Evolutionary conservation across 2,329 filamentous ascomycete species (phyloP), one percentile per base, ranked within the genome.

Genomic region (Sporothrix phasma): DNA sequence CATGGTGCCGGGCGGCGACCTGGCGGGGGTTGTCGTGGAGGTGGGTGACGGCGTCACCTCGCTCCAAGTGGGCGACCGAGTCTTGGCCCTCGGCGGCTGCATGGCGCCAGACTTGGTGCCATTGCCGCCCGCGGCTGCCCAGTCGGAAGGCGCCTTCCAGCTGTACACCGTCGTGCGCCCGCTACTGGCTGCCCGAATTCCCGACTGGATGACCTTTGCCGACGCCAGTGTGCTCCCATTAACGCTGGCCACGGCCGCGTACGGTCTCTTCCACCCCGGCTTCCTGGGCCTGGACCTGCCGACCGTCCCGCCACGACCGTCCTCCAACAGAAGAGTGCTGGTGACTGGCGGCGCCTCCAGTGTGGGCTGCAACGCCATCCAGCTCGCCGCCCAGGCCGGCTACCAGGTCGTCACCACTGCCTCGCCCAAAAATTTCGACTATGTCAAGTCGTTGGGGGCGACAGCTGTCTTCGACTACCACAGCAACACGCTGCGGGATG

Each of bases 1-100:
- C 26, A 76, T 76, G 19, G 78, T 74, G 1, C 78, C 78, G 0
- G 78, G 79, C 19, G 76, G 79, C 68, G 83, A 85, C 68, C 79
- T 81, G 67, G 74, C 76, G 66, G 83, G 83, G 26, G 74, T 69
- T 15, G 77, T 84, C 3, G 74, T 77, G 29, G 70, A 70, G 1
- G 70, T 73, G 4, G 67, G 64, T 13, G 75, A 73, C 2, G 60
- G 70, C 4, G 72, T 72, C 3, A 68, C 69, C 29, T 65, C 68
- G 37, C 74, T 77, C 66, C 68, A 68, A 1, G 67, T 72, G 0
- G 79, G 69, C 24, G 64, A 70, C 61, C 62, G 68, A 2, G 67
- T 71, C 10, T 65, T 66, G 15, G 45, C 64, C 3, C 68, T 71
- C n/a, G 31, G 2, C 15, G 13, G 29, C 17, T 29, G 41, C 29